Conservation (phyloP, 2,329 filamentous ascomycete species). For the Penicillium verrucosum region DNA sequence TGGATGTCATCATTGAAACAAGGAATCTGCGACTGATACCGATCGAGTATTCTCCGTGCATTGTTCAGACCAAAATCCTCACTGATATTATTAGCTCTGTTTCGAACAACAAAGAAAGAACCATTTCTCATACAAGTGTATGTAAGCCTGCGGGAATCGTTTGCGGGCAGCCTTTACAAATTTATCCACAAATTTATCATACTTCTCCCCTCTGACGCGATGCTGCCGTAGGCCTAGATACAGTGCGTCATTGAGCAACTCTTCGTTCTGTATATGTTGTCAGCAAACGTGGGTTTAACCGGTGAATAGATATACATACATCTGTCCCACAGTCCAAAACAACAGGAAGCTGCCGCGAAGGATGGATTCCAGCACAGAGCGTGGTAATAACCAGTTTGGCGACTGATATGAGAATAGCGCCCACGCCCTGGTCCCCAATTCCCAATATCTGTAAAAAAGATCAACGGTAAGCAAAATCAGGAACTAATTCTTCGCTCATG, state of each 20-base stretch:
- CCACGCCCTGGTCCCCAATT: slow-evolving; percentile 84
- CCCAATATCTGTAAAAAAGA: slow-evolving; percentile 67
- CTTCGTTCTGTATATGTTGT: slow-evolving; percentile 55
- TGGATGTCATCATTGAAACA: slow-evolving; percentile 94
- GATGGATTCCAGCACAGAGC: slow-evolving; percentile 81
- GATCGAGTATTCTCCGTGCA: slow-evolving; percentile 71
- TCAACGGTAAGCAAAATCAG: slow-evolving; percentile 9
- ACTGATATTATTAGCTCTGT: slow-evolving; percentile 19
- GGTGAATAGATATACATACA: slow-evolving; percentile 30
- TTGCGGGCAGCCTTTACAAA: slow-evolving; percentile 68
- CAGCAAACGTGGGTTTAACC: background rate
- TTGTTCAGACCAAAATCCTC: slow-evolving; percentile 82
- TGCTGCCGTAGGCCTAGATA: slow-evolving; percentile 72
- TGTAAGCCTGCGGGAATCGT: slow-evolving; percentile 73
- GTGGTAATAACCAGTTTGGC: slow-evolving; percentile 82
- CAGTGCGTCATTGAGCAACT: slow-evolving; percentile 69
- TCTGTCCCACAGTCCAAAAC: slow-evolving; percentile 84
- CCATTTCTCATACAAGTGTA: slow-evolving; percentile 61
- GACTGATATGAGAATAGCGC: slow-evolving; percentile 77
- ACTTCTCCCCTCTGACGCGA: slow-evolving; percentile 66
- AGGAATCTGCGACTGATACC: slow-evolving; percentile 67
- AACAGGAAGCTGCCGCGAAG: slow-evolving; percentile 72
- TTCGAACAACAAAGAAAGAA: background rate
- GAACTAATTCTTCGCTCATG: no score
- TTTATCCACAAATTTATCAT: slow-evolving; percentile 71